Percentiles rank a stretch among this genome's conserved stretches.
Evolutionary conservation across 129 eudicot species (phyloP).

Genomic region (Oenanthe sinensis): DNA sequence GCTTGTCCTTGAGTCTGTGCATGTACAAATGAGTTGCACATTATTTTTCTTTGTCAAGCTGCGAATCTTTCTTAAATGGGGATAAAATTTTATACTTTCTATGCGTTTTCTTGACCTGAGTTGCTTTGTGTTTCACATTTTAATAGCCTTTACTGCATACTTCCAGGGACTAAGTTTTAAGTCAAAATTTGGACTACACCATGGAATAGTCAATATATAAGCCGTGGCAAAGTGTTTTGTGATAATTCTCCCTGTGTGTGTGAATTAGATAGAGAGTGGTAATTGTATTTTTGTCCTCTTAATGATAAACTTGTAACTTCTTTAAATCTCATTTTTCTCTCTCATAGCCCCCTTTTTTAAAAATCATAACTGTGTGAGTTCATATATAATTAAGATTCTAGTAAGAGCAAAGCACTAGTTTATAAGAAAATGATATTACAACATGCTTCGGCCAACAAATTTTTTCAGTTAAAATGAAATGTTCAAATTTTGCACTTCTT

Average conservation of each 20-base stretch:
- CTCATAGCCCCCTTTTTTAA: not conserved
- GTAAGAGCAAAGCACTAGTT: not conserved
- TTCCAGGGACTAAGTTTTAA: not conserved
- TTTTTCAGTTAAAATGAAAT: not conserved
- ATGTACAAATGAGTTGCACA: not conserved
- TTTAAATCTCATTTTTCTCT: not conserved
- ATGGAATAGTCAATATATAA: not conserved
- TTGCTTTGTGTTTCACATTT: not conserved
- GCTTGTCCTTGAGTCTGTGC: not conserved
- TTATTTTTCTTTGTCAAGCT: not conserved
- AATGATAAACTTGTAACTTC: not conserved
- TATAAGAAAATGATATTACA: not conserved
- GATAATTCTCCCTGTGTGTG: not conserved
- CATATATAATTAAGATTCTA: not conserved
- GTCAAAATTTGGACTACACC: not conserved
- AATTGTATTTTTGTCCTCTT: not conserved
- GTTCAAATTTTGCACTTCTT: not conserved
- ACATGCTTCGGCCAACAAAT: not conserved
- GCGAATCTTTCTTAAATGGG: not conserved
- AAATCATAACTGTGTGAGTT: not conserved
- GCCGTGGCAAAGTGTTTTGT: not conserved
- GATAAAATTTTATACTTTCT: not conserved
- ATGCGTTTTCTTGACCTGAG: not conserved
- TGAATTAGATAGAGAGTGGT: not conserved
- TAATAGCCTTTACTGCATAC: not conserved